Base-by-base conservation (phyloP, 2,329 filamentous ascomycete species). In the Calonectria ilicicola region DNA sequence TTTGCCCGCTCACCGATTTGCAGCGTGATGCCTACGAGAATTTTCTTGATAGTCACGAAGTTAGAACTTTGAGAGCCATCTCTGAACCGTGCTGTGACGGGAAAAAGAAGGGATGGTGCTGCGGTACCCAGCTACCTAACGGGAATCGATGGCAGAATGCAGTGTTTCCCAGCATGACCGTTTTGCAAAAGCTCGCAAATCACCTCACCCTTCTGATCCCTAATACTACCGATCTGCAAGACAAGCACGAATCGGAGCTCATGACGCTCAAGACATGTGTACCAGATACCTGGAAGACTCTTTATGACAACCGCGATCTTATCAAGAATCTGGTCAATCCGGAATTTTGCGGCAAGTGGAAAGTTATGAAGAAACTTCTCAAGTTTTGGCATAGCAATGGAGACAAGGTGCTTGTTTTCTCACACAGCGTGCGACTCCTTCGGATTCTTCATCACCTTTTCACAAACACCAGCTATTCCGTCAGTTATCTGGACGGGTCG, bases 331-430 rank as follows among this genome's bases (percentile, higher is more conserved):
- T 95, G 64, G 93, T 95, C 1, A 95, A 98, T 77, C 93, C 95
- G 0, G 94, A 97, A 70, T 98, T 96, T 76, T 99, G 97, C 80
- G 97, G 97, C 4, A 99, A 99, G 84, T 99, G 97, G 97, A 95
- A 95, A 80, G 91, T 99, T 1, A 83, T 99, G 35, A 94, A 93
- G 82, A 96, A 95, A 78, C 87, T 99, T 5, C 89, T 99, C 8
- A 93, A 92, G 68, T 96, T 97, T 83, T 99, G 97, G 97, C 91
- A 98, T 81, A 88, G 90, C 17, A 95, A 94, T 79, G 95, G 95
- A 17, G 95, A 98, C 84, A 99, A 98, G 83, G 97, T 98, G 0
- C 89, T 99, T 0, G 93, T 99, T 2, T 99, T 99, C 82, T 98
- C 95, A 0, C 96, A 98, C 80, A 97, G 94, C 72, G 95, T 98